Conservation (phyloP, 441 rosid species). For the Populus tomentosa region DNA sequence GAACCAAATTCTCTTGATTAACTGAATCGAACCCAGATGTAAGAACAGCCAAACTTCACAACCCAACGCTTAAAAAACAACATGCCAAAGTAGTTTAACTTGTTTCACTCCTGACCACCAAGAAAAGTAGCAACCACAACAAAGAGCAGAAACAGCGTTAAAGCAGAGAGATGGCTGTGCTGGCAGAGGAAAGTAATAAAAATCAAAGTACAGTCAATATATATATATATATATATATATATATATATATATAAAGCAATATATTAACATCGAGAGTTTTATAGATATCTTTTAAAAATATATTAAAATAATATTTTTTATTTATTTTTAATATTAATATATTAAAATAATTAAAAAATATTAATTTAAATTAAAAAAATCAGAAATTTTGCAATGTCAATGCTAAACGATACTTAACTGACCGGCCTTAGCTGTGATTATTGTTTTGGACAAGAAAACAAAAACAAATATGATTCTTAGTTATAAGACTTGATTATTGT, state of each 20-base stretch:
- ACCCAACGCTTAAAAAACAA: not conserved
- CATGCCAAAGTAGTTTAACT: not conserved
- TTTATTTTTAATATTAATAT: too few species aligned
- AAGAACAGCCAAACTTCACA: conserved; percentile 7
- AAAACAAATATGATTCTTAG: not conserved
- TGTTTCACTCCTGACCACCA: not conserved
- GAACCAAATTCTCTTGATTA: conserved; percentile 12
- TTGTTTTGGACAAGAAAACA: not conserved
- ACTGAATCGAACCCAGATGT: conserved; percentile 16
- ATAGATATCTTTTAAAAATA: too few species aligned
- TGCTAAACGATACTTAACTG: not conserved
- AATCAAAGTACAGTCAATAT: too few species aligned
- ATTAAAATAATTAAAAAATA: too few species aligned
- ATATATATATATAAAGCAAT: too few species aligned
- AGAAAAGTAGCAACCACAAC: not conserved
- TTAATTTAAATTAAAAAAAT: too few species aligned
- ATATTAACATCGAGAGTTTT: not conserved
- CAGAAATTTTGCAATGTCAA: too few species aligned
- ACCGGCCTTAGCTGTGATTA: not conserved
- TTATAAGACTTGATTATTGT: not conserved
- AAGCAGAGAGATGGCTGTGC: not conserved
- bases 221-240: too few species aligned
- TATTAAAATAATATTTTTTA: too few species aligned
- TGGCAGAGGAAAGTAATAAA: not conserved
- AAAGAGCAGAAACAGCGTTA: not conserved